A percentile compares a stretch with the other conserved stretches of the same genome.
Evolutionary conservation across 2,329 filamentous ascomycete species (phyloP).

Genomic region (Sporothrix brasiliensis): DNA sequence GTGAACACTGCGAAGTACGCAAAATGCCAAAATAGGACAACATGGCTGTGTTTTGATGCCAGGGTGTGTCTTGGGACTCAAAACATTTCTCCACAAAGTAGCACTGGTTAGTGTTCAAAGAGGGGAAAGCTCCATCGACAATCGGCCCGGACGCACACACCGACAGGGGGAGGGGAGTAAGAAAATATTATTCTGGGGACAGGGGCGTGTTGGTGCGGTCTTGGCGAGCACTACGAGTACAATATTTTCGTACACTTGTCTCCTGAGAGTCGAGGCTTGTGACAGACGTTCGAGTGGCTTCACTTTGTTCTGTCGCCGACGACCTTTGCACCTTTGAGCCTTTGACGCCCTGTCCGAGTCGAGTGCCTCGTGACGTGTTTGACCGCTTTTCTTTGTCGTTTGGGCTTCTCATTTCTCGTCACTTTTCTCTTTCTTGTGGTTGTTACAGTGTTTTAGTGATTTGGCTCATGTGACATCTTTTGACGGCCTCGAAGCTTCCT

Average conservation of each 20-base stretch:
- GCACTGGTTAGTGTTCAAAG: too few species aligned
- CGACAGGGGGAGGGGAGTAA: not conserved
- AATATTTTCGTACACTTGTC: too few species aligned
- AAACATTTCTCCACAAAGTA: too few species aligned
- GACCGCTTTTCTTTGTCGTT: not conserved
- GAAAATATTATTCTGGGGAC: too few species aligned
- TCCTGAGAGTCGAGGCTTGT: not conserved
- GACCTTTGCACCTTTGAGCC: too few species aligned
- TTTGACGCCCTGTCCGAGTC: not conserved
- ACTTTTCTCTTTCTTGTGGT: not conserved
- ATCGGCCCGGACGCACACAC: slow-evolving; percentile 19
- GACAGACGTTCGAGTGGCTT: not conserved
- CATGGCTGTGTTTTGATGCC: too few species aligned
- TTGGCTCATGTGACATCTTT: slow-evolving; percentile 9
- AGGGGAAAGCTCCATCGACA: not conserved
- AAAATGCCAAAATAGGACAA: too few species aligned
- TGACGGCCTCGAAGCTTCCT: not conserved
- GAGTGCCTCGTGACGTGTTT: slow-evolving; percentile 1
- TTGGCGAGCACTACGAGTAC: not conserved
- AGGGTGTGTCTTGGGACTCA: too few species aligned
- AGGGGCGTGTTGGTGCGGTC: not conserved
- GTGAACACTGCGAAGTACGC: too few species aligned
- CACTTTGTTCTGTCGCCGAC: too few species aligned
- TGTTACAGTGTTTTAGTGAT: not conserved
- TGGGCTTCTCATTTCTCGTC: not conserved